Evolutionary conservation across 164 flowering plant species (phyloP), one percentile per base, ranked within the genome.

Genomic region (Houttuynia cordata): DNA sequence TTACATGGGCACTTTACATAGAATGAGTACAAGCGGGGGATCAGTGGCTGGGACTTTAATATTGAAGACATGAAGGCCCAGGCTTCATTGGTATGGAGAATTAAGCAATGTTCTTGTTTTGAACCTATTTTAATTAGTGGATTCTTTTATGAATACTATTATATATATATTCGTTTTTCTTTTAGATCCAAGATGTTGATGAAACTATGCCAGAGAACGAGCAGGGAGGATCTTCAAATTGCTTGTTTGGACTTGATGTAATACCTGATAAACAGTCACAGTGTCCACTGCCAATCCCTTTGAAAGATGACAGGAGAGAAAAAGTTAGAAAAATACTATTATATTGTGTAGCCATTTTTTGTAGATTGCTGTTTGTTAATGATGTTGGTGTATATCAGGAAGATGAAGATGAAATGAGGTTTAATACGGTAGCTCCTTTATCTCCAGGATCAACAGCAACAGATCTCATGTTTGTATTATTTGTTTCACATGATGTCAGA

Each of bases 21-120:
- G 96, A 85, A 74, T 75, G 99, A 94, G 74, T 94, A 94, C 68
- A 94, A 90, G 64, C 79, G 99, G 59, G 97, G 99, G 60, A 88
- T 94, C 34, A 94, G 99, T 71, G 78, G 85, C 25, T 94, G 99
- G 99, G 83, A 88, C 63, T 94, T 94, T 70, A 77, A 94, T 69
- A 81, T 88, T 62, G 99, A 93, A 59, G 93, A 90, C 71, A 24
- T 94, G 74, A 90, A 91, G 73, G 85, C 90, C 40, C 96, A 90
- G 65, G 95, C 97, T 59, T 81, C 96, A 55, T 64, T 90, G 91
- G 96, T 93, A 87, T 10, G 34, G 55, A 56, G 15, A 24, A 30
- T 53, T 20, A 30, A 23, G 42, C 49, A 17, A 45, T 12, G n/a
- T 12, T 45, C 12, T 3, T 45, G 13, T 10, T 10, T 10, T 45